phyloP scores from a whole-genome alignment of 2,329 filamentous ascomycete species.

The Biscogniauxia mediterranea region DNA sequence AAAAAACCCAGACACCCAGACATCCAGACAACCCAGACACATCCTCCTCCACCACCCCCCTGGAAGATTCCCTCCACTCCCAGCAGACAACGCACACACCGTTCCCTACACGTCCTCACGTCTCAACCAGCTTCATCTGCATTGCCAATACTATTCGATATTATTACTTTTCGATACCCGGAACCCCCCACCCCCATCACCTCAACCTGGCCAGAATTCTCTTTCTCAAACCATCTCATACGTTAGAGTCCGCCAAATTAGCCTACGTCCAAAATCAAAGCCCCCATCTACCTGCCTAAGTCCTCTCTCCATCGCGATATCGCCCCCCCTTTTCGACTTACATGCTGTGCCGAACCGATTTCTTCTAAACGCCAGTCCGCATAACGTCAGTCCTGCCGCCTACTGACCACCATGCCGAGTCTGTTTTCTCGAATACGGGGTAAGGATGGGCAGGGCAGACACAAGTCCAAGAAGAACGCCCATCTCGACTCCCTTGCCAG shows the following conservation, averaged over 20 bases:
- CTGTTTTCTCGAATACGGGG: constrained; percentile 68
- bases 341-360: constrained; percentile 11
- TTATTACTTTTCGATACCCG: constrained; percentile 30
- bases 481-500: constrained; percentile 49
- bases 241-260: constrained; percentile 18
- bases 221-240: constrained; percentile 18
- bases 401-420: constrained; percentile 49
- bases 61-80: constrained; percentile 12
- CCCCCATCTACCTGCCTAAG: constrained; percentile 6
- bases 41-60: neutral
- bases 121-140: constrained; percentile 21
- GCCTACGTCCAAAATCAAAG: constrained; percentile 14
- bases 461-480: constrained; percentile 64
- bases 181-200: constrained; percentile 19
- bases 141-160: constrained; percentile 26
- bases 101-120: constrained; percentile 13
- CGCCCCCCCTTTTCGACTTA: constrained; percentile 10
- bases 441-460: constrained; percentile 63
- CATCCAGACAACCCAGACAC: neutral
- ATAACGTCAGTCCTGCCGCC: constrained; percentile 6
- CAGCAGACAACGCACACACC: constrained; percentile 16
- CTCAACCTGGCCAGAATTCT: constrained; percentile 20
- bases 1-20: neutral
- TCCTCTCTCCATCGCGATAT: constrained; percentile 9
- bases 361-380: constrained; percentile 3